Conservation (phyloP, 306 rosid genomes). For the Medicago ruthenica region DNA sequence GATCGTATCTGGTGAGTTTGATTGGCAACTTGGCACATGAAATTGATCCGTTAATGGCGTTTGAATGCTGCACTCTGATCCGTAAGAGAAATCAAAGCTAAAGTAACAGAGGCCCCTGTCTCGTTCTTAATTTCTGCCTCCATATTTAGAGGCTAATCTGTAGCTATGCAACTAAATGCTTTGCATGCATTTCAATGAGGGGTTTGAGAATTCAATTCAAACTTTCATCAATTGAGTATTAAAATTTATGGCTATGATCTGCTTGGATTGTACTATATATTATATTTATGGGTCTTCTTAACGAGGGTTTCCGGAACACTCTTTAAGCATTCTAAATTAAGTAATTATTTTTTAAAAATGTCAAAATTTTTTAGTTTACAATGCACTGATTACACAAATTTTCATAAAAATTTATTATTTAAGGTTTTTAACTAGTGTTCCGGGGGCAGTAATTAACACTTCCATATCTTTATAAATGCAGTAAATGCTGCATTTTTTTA, state of each 20-base stretch:
- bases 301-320: too few species aligned
- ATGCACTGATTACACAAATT: too few species aligned
- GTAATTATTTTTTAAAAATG: too few species aligned
- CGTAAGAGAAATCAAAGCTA: constrained; percentile 51
- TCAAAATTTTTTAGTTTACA: too few species aligned
- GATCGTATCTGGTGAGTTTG: constrained; percentile 58
- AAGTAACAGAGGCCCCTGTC: constrained; percentile 22
- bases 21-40: constrained; percentile 74
- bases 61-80: constrained; percentile 57
- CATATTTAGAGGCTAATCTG: constrained; percentile 60
- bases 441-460: too few species aligned
- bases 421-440: too few species aligned
- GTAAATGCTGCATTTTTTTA: constrained; percentile 33
- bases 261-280: constrained; percentile 36
- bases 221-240: constrained; percentile 52
- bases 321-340: too few species aligned
- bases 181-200: constrained; percentile 67
- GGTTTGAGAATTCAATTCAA: constrained; percentile 71
- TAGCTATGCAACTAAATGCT: constrained; percentile 66
- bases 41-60: constrained; percentile 65
- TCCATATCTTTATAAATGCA: constrained; percentile 15
- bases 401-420: too few species aligned
- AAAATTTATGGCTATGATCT: constrained; percentile 50
- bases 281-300: too few species aligned
- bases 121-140: constrained; percentile 41